A percentile compares a stretch with the other conserved stretches of the same genome.
phyloP scores from a whole-genome alignment of 345 rosid genomes.

The Gossypium australe region DNA sequence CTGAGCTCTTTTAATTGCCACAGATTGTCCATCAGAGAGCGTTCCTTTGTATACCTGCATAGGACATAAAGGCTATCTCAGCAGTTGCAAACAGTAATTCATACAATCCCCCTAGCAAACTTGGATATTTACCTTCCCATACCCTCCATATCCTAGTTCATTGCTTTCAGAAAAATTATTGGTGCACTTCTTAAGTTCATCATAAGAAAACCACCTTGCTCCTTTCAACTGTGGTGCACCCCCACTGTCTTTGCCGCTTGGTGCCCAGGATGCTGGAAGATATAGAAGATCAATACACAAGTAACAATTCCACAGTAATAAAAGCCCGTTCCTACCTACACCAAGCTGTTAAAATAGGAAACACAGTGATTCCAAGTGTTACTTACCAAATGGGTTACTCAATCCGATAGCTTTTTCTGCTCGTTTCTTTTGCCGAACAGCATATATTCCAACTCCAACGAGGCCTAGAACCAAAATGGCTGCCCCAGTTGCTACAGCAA shows the following conservation, averaged over 20 bases:
- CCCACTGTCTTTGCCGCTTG: conserved; percentile 80
- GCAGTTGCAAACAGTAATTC: neutral
- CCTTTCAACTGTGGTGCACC: conserved; percentile 93
- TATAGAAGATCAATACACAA: neutral
- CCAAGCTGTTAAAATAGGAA: neutral
- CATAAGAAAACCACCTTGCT: conserved; percentile 91
- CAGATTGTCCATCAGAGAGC: conserved; percentile 64
- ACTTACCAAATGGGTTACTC: conserved; percentile 83
- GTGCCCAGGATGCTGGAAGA: conserved; percentile 79
- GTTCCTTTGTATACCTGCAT: conserved; percentile 77
- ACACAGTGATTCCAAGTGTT: neutral
- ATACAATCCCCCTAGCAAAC: neutral
- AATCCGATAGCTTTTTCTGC: conserved; percentile 88
- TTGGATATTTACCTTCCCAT: conserved; percentile 60
- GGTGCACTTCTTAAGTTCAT: conserved; percentile 81
- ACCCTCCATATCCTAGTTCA: conserved; percentile 93
- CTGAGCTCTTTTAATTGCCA: conserved; percentile 90
- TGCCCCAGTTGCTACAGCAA: conserved; percentile 49
- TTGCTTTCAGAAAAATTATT: conserved; percentile 61
- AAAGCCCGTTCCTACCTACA: neutral
- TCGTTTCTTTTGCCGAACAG: conserved; percentile 83
- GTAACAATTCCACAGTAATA: neutral
- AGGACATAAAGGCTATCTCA: conserved; percentile 1
- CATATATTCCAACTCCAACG: conserved; percentile 60
- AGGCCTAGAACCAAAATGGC: conserved; percentile 54